Percentiles rank a stretch among this genome's conserved stretches.
Evolutionary conservation across 805 yeast genomes (phyloP).

Genomic region (Lipomyces kockii): DNA sequence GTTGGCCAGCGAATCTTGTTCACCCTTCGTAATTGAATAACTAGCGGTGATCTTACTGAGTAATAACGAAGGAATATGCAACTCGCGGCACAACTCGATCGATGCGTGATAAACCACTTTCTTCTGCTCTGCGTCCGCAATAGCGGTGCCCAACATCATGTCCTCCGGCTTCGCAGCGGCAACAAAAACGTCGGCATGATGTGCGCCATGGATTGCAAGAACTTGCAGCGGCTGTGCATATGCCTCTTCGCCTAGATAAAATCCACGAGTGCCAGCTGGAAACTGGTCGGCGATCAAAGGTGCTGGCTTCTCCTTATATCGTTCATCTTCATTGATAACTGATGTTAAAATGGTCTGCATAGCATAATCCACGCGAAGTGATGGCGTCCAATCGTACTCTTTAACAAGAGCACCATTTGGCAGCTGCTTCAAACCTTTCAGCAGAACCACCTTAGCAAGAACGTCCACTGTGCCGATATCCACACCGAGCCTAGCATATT

Average conservation of each 20-base stretch:
- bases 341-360: conserved; percentile 76
- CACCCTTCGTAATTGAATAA: conserved; percentile 61
- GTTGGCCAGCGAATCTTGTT: conserved; percentile 57
- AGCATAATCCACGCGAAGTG: conserved; percentile 64
- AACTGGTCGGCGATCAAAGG: conserved; percentile 79
- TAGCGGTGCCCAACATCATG: conserved; percentile 65
- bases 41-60: conserved; percentile 80
- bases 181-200: conserved; percentile 44
- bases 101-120: conserved; percentile 67
- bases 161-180: conserved; percentile 48
- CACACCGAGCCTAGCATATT: conserved; percentile 55
- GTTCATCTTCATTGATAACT: conserved; percentile 71
- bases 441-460: conserved; percentile 71
- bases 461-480: conserved; percentile 58
- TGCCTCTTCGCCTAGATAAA: conserved; percentile 83
- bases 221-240: conserved; percentile 75
- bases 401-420: conserved; percentile 77
- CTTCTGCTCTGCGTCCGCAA: conserved; percentile 60
- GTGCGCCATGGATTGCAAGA: conserved; percentile 46
- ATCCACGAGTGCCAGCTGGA: conserved; percentile 71
- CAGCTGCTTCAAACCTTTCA: conserved; percentile 75
- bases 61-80: conserved; percentile 65
- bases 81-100: conserved; percentile 61
- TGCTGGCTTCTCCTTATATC: conserved; percentile 75
- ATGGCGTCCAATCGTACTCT: conserved; percentile 56